Base-by-base conservation (phyloP, 1,284 basidiomycete species). In the Rugosomyces carneus region DNA sequence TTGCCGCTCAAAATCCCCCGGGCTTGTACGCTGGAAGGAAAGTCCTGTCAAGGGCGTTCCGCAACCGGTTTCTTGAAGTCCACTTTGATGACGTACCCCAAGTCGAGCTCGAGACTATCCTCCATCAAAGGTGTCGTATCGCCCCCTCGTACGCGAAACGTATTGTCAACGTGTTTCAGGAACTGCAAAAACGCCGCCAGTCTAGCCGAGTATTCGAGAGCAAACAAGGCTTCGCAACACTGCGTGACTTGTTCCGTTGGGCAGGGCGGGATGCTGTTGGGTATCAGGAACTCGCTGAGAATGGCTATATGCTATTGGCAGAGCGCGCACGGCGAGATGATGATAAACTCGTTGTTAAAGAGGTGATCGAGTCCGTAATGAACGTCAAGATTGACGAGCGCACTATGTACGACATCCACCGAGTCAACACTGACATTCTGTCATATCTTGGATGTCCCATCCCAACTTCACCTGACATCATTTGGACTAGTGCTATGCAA, bases 71-170 rank as follows among this genome's bases (percentile, higher is more conserved):
- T 69, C 76, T 99, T 11, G 96, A 99, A 66, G 89, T 99, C 27
- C 94, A 99, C 63, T 99, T 99, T 61, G 89, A 93, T 53, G 96
- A 99, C 56, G 95, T 99, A 0, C 96, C 96, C 0, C 89, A 95
- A 63, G 76, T 75, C 11, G 96, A 99, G 65, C 73, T 99, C 26
- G 92, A 98, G 68, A 89, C 84, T 1, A 99, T 99, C 54, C 70
- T 98, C 9, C 91, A 86, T 57, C 84, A 93, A 59, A 76, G 91
- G 43, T 93, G 91, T 62, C 80, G 76, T 35, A 96, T 97, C 49
- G 90, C 94, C 1, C 93, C 93, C 0, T 92, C 92, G 0, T 95
- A 97, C 60, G 92, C 90, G 3, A 83, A 86, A 56, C 81, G 82
- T 52, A 97, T 99, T 49, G 95, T 99, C 37, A 72, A 72, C 29